Conservation (phyloP, 345 rosid species). For the Alliaria petiolata region DNA sequence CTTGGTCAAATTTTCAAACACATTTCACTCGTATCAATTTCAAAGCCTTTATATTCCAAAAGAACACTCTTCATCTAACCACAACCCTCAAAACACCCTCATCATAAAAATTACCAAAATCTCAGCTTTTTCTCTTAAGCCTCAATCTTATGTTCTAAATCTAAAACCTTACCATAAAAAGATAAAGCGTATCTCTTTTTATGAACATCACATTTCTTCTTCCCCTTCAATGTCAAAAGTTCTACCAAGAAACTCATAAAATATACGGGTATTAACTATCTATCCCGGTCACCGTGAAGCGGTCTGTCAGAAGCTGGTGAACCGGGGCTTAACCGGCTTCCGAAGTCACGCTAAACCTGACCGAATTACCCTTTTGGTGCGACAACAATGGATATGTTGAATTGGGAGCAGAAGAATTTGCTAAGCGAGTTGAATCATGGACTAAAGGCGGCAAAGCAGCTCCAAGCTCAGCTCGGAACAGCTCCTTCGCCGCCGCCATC, state of each 20-base stretch:
- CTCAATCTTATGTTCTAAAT: background rate
- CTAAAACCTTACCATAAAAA: background rate
- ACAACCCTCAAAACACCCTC: conserved; percentile 4
- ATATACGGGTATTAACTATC: too few relatives aligned
- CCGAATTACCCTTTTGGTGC: background rate
- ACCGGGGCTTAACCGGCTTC: background rate
- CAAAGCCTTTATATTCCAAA: conserved; percentile 23
- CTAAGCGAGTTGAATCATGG: conserved; percentile 56
- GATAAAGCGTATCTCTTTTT: background rate
- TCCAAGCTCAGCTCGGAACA: conserved; percentile 37
- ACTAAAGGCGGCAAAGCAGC: conserved; percentile 52
- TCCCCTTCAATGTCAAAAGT: too few relatives aligned
- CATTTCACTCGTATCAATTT: background rate
- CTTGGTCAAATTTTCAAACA: conserved; percentile 52
- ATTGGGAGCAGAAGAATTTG: conserved; percentile 47
- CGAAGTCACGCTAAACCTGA: too few relatives aligned
- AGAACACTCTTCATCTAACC: conserved; percentile 14
- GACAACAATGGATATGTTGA: conserved; percentile 23
- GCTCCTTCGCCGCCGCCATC: conserved; percentile 28
- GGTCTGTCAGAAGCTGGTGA: too few relatives aligned
- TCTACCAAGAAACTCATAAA: too few relatives aligned
- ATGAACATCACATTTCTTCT: too few relatives aligned
- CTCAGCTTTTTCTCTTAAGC: background rate
- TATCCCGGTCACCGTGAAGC: too few relatives aligned
- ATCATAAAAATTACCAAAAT: background rate